Evolutionary conservation across 805 yeast species (phyloP).

Genomic region (Teunomyces stri): DNA sequence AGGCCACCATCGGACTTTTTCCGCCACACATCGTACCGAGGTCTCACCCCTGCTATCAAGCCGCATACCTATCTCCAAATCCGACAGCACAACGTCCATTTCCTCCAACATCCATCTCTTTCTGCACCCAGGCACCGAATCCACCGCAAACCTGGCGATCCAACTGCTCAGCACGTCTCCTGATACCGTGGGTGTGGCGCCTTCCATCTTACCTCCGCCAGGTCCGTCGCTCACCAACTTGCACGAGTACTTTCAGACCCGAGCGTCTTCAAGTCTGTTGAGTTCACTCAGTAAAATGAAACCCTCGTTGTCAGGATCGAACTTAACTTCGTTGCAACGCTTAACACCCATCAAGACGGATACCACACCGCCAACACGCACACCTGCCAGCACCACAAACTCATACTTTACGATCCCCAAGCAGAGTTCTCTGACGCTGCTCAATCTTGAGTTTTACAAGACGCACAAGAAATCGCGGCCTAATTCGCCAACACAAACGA

Average conservation of each 20-base stretch:
- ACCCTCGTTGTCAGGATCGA: constrained; percentile 20
- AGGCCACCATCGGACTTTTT: constrained; percentile 1
- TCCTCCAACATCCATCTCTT: constrained; percentile 22
- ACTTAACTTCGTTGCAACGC: constrained; percentile 28
- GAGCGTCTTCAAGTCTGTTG: constrained; percentile 17
- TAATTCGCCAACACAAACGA: constrained; percentile 38
- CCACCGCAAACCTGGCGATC: constrained; percentile 24
- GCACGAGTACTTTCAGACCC: constrained; percentile 29
- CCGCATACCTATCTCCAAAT: constrained; percentile 17
- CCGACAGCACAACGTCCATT: constrained; percentile 27
- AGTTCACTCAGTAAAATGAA: constrained; percentile 22
- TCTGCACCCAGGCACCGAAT: constrained; percentile 20
- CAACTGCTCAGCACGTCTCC: constrained; percentile 37
- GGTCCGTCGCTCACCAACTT: constrained; percentile 30
- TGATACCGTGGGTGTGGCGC: constrained; percentile 15
- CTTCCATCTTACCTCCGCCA: constrained; percentile 8
- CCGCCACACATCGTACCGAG: constrained; percentile 2
- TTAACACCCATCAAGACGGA: constrained; percentile 42
- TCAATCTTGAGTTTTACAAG: constrained; percentile 36
- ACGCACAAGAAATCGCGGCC: constrained; percentile 45
- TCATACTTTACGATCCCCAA: constrained; percentile 18
- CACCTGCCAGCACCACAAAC: constrained; percentile 16
- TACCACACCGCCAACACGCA: not conserved
- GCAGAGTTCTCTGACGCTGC: constrained; percentile 30
- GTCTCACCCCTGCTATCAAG: not conserved